Evolutionary conservation across 2,329 filamentous ascomycete genomes (phyloP), one percentile per base, ranked within the genome.

Genomic region (Dactylellina drechsleri): DNA sequence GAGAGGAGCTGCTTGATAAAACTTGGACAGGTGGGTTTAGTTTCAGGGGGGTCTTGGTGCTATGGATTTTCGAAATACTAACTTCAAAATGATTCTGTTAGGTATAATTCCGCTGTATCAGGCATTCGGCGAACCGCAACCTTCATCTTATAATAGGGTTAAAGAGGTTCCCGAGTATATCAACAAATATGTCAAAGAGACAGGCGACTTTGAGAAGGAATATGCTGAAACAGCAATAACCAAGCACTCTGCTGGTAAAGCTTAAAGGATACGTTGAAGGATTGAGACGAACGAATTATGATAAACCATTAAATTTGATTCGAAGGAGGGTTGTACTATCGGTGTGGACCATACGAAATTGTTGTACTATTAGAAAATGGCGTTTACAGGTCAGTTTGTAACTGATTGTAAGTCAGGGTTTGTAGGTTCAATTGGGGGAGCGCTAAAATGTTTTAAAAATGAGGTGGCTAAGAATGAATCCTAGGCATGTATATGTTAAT

Each of bases 81-180:
- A 23, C 23, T 23, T 23, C 23, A 23, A 36, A 36, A 36, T 36
- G 31, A 36, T 5, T 10, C 2, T 10, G 31, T 8, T 61, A 76
- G 72, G 72, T 0, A 86, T 89, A n/a, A 83, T 89, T 77, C 83
- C 92, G 0, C 85, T 92, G 10, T 89, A 88, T 80, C 85, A 87
- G 76, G 83, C 83, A 0, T 83, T 91, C 72, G 91, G 89, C 0
- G 84, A 88, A 65, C 90, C 91, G 0, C 81, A 91, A 20, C 83
- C 87, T 0, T 85, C 85, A 12, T 82, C 84, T 26, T 85, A 88
- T 73, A 92, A 92, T 80, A 82, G 83, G 77, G 84, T 90, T 2
- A 80, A 82, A 31, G 80, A 85, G 7, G 82, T 91, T 16, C 91
- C 92, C 7, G 84, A 82, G 74, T 88, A 93, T 82, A 82, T 94